Evolutionary conservation across 2,329 filamentous ascomycete genomes (phyloP).

Genomic region (Colletotrichum sansevieriae): DNA sequence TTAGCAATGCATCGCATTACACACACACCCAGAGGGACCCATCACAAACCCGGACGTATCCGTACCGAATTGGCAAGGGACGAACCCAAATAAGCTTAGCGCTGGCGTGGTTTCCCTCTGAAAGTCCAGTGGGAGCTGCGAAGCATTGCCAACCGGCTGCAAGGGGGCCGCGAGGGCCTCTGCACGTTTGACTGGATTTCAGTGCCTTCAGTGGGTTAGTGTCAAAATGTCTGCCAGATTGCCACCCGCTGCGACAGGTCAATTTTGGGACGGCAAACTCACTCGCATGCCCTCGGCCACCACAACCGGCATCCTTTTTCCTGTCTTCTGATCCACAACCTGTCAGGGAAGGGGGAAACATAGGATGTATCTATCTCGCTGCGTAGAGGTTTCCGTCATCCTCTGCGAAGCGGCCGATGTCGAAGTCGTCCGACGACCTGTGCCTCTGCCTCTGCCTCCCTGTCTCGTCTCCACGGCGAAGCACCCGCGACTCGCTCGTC

Average conservation of each 20-base stretch:
- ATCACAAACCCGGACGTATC: background rate
- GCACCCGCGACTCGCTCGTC: conserved; percentile 15
- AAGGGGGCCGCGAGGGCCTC: conserved; percentile 20
- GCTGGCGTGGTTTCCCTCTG: conserved; percentile 9
- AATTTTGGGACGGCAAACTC: conserved; percentile 39
- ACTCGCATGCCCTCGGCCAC: conserved; percentile 21
- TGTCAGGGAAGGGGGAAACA: background rate
- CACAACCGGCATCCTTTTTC: background rate
- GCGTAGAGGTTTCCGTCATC: background rate
- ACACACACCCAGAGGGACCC: too few species aligned
- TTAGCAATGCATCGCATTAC: too few species aligned
- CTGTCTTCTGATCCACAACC: conserved; percentile 6
- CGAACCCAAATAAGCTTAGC: conserved; percentile 37
- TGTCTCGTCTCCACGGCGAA: conserved; percentile 33
- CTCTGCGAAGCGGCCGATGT: conserved; percentile 3
- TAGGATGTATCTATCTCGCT: conserved; percentile 16
- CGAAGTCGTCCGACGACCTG: conserved; percentile 8
- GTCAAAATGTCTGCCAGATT: conserved; percentile 38
- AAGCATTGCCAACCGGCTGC: conserved; percentile 30
- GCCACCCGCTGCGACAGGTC: conserved; percentile 39
- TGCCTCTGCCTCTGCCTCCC: background rate
- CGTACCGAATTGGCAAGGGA: conserved; percentile 11
- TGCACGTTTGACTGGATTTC: background rate
- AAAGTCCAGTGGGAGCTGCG: conserved; percentile 28
- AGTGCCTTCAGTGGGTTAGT: conserved; percentile 18